Evolutionary conservation across 2,329 filamentous ascomycete genomes (phyloP).

Genomic region (Claviceps pazoutovae): DNA sequence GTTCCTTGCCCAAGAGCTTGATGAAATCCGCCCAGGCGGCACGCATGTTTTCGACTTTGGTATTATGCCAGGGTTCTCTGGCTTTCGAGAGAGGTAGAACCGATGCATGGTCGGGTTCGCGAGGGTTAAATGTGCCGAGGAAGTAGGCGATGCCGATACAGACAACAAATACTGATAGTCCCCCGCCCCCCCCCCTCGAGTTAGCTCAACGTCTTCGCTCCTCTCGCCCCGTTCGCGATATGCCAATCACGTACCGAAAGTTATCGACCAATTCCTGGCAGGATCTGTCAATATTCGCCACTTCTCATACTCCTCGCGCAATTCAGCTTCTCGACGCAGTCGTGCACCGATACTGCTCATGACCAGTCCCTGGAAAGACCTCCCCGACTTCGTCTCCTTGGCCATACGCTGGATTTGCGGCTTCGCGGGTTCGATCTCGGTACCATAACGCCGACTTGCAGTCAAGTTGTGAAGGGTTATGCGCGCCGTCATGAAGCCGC

Average conservation of each 20-base stretch:
- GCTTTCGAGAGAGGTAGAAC: constrained; percentile 43
- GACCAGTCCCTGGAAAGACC: constrained; percentile 44
- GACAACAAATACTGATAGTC: constrained; percentile 31
- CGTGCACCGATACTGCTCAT: constrained; percentile 43
- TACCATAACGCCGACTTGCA: constrained; percentile 18
- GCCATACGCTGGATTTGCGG: constrained; percentile 17
- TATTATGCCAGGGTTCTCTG: constrained; percentile 40
- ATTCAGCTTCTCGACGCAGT: constrained; percentile 38
- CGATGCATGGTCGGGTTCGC: constrained; percentile 36
- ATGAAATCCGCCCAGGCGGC: constrained; percentile 58
- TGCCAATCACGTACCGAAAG: constrained; percentile 32
- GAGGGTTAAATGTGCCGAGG: constrained; percentile 41
- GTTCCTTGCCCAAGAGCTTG: constrained; percentile 47
- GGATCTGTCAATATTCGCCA: constrained; percentile 27
- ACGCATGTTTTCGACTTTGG: constrained; percentile 48
- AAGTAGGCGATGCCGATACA: constrained; percentile 41
- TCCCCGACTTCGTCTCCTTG: constrained; percentile 24
- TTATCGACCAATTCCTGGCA: constrained; percentile 35
- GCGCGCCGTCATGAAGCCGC: constrained; percentile 11
- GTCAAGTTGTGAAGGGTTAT: constrained; percentile 7
- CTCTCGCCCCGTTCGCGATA: not conserved
- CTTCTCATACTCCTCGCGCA: constrained; percentile 35
- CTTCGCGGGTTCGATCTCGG: constrained; percentile 22
- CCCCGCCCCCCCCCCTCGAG: constrained; percentile 19
- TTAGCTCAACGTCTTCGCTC: not conserved